Evolutionary conservation across 352 stramenopile genomes (phyloP), one percentile per base, ranked within the genome.

Genomic region (Salisapilia sapeloensis): DNA sequence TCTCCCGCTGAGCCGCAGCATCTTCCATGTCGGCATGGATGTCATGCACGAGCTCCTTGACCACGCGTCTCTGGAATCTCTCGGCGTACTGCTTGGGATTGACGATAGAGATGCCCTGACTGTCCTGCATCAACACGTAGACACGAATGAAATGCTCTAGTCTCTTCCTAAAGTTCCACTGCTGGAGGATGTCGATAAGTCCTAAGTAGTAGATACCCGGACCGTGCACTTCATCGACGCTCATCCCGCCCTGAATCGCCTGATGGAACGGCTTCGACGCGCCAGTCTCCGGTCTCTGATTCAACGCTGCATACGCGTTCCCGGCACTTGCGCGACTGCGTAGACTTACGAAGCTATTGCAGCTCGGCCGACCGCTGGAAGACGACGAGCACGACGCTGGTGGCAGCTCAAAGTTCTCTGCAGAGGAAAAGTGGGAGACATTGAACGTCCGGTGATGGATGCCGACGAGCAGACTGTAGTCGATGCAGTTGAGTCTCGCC

Each of bases 151-250:
- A 82, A 33, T 84, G 63, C 50, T 97, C 87, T 6, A 91, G 40
- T 16, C 80, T 61, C 40, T 97, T 97, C 18, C 83, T 59, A 0
- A 89, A 59, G 39, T 94, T 96, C 72, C 90, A 97, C 43, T 94
- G 81, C 46, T 96, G 85, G 9, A 97, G 59, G 42, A 97, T 95
- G 43, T 97, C 87, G 50, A 97, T 96, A 17, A 97, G 64, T 1
- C 89, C 89, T 53, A 96, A 86, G 50, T 89, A 97, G 51, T 95
- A 96, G 13, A 96, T 64, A 9, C 91, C 91, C 11, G 81, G 82
- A 8, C 86, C 80, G 34, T 89, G 80, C 24, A 94, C 81, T 43
- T 90, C 56, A 24, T 86, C 67, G 21, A 79, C 57, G 48, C 59
- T 65, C 78, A 87, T 76, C 43, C 66, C 52, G 21, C 63, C 51